A percentile compares a stretch with the other conserved stretches of the same genome.
Conservation (phyloP, 1,139 yeast genomes). For the Hemisphaericaspora xylofermentans region DNA sequence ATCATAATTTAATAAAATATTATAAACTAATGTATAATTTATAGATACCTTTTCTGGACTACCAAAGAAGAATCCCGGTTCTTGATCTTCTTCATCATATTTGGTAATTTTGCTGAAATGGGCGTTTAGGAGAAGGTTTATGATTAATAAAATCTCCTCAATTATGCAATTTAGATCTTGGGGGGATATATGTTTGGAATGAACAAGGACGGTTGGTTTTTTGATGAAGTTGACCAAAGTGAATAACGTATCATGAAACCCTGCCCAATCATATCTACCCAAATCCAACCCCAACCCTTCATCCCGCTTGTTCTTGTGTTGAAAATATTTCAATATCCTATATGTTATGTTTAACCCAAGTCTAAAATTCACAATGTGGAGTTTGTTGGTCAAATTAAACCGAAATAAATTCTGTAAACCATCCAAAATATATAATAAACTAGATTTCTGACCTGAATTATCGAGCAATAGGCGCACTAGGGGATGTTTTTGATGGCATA, state of each 20-base stretch:
- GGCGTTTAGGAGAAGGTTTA: constrained; percentile 20
- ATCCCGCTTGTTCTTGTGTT: constrained; percentile 7
- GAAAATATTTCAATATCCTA: constrained; percentile 19
- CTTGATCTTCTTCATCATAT: constrained; percentile 10
- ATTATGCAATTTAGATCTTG: constrained; percentile 19
- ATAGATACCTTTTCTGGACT: constrained; percentile 17
- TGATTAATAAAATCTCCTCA: constrained; percentile 28
- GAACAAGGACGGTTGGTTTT: constrained; percentile 18
- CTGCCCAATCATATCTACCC: constrained; percentile 29
- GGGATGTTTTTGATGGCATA: constrained; percentile 42
- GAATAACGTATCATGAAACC: constrained; percentile 27
- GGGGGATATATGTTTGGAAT: constrained; percentile 18
- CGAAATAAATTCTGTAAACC: constrained; percentile 35
- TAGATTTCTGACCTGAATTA: constrained; percentile 27
- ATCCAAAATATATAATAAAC: constrained; percentile 39
- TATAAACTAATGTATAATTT: constrained; percentile 28
- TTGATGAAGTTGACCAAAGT: constrained; percentile 27
- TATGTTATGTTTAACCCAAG: constrained; percentile 25
- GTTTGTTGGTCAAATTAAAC: constrained; percentile 38
- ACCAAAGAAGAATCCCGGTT: constrained; percentile 11
- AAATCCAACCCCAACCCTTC: no score
- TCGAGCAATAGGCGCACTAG: constrained; percentile 29
- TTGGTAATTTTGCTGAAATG: constrained; percentile 13
- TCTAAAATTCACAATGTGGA: constrained; percentile 31
- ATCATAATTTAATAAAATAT: constrained; percentile 33